Percentiles rank a stretch among this genome's conserved stretches.
These are phyloP conservation scores for Colletotrichum orbiculare DNA, from an alignment of 2,329 filamentous ascomycete species.

Conservation along the genomic window DNA sequence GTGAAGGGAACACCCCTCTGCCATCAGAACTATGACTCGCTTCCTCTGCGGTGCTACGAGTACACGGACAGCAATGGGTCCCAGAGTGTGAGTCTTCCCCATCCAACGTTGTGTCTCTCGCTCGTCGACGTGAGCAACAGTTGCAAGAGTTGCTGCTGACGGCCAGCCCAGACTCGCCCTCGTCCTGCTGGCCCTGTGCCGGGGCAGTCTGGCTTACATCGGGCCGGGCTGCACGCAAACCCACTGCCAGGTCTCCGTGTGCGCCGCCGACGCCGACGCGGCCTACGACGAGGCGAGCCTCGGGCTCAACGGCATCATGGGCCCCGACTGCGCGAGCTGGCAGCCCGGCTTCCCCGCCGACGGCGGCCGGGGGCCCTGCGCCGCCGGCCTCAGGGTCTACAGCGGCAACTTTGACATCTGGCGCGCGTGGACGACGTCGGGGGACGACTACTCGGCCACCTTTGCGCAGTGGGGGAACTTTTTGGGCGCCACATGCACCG, in stretches of 20 bases:
- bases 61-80: too few relatives aligned
- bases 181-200: constrained; percentile 1
- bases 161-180: background rate
- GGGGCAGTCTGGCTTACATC: too few relatives aligned
- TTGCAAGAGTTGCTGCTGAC: background rate
- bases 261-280: constrained; percentile 14
- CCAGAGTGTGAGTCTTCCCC: too few relatives aligned
- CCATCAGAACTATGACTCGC: too few relatives aligned
- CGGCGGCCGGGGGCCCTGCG: constrained; percentile 5
- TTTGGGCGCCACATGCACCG: constrained; percentile 9
- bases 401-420: constrained; percentile 11
- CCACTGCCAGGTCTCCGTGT: constrained; percentile 17
- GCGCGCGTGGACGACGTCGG: constrained; percentile 17
- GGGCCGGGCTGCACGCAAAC: constrained; percentile 17
- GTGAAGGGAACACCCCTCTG: too few relatives aligned
- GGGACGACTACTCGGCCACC: constrained; percentile 3
- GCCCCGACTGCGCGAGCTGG: constrained; percentile 27
- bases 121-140: too few relatives aligned
- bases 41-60: too few relatives aligned
- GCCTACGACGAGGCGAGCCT: constrained; percentile 24
- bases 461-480: constrained; percentile 25
- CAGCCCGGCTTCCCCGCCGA: background rate
- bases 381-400: background rate
- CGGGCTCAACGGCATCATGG: constrained; percentile 21
- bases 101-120: too few relatives aligned